Evolutionary conservation across 202 grass and related monocot species (phyloP).

Genomic region (Schoenoplectus tabernaemontani): DNA sequence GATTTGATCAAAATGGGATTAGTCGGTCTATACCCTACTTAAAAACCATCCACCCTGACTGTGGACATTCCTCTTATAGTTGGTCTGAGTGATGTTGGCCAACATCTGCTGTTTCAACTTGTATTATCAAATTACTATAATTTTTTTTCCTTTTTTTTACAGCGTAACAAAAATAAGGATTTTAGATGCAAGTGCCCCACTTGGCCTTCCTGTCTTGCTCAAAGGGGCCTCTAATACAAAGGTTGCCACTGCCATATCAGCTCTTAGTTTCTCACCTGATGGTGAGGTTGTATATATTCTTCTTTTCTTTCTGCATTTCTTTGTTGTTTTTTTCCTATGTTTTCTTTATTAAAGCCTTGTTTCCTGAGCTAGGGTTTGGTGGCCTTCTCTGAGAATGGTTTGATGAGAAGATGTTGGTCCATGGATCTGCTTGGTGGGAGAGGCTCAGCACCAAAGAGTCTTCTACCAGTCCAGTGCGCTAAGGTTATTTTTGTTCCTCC

Average conservation of each 20-base stretch:
- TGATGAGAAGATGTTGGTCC: conserved; percentile 99
- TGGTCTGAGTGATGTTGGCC: neutral
- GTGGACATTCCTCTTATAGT: neutral
- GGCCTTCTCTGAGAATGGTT: conserved; percentile 91
- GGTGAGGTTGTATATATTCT: conserved; percentile 60
- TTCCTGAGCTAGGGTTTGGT: conserved; percentile 54
- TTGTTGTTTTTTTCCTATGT: conserved; percentile 5
- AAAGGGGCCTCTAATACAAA: conserved; percentile 51
- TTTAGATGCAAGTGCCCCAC: conserved; percentile 94
- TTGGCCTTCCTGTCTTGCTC: conserved; percentile 73
- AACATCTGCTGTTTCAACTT: neutral
- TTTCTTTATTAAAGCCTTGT: neutral
- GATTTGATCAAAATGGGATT: neutral
- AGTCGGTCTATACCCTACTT: neutral
- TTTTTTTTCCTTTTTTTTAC: conserved; percentile 18
- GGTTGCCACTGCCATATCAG: conserved; percentile 60
- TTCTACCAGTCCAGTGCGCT: conserved; percentile 80
- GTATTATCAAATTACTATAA: conserved; percentile 12
- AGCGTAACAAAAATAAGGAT: conserved; percentile 96
- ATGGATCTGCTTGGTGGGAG: conserved; percentile 94
- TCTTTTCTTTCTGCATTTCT: neutral
- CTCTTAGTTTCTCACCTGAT: conserved; percentile 83
- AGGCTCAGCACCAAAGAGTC: conserved; percentile 65
- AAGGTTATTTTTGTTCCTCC: conserved; percentile 97
- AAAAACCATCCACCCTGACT: neutral